Conservation (phyloP, 2,329 filamentous ascomycete genomes). For the Penicillium decumbens region DNA sequence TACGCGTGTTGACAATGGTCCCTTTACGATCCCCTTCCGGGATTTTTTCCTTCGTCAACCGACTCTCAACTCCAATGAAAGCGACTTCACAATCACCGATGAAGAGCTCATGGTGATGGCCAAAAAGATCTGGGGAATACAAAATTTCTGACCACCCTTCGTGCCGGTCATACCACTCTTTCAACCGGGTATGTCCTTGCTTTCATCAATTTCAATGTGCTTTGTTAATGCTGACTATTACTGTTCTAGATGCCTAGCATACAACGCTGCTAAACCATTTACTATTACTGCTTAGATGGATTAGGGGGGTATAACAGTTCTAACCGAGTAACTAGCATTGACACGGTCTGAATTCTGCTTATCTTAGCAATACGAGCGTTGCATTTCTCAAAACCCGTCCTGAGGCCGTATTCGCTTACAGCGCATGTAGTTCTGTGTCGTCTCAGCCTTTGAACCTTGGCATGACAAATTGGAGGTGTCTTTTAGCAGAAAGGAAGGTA, state of each 20-base stretch:
- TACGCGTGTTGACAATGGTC: too few species aligned
- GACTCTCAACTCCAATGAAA: too few species aligned
- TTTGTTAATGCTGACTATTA: not conserved
- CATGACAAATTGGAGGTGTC: not conserved
- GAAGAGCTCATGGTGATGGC: too few species aligned
- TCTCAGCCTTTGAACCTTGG: not conserved
- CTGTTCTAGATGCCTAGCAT: slow-evolving; percentile 26
- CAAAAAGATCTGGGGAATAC: too few species aligned
- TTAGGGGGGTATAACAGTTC: not conserved
- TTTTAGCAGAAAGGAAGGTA: not conserved
- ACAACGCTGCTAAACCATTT: slow-evolving; percentile 28
- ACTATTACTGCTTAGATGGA: slow-evolving; percentile 16
- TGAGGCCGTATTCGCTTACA: not conserved
- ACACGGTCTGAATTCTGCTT: not conserved
- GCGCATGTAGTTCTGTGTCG: not conserved
- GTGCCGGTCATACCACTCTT: slow-evolving; percentile 21
- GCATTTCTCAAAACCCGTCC: not conserved
- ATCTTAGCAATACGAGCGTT: not conserved
- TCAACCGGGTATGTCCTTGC: slow-evolving; percentile 21
- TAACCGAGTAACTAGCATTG: not conserved
- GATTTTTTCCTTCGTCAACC: too few species aligned
- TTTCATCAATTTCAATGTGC: too few species aligned
- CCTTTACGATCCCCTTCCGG: too few species aligned
- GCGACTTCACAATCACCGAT: too few species aligned
- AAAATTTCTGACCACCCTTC: too few species aligned